Conservation (phyloP, 768 basidiomycete species). For the Hericium alpestre region DNA sequence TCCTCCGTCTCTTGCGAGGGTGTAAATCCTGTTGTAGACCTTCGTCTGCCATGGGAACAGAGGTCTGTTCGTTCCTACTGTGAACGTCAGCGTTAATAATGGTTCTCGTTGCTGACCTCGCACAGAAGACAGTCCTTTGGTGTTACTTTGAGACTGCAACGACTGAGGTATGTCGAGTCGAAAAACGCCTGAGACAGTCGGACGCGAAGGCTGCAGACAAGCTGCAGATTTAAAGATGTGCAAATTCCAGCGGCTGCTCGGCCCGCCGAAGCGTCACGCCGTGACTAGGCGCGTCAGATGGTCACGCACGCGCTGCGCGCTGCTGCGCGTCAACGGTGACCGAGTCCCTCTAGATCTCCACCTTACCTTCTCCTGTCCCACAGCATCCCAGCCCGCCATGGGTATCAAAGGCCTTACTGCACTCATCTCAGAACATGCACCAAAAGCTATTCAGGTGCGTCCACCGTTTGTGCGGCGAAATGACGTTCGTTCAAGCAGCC, state of each 20-base stretch:
- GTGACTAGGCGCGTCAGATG: neutral
- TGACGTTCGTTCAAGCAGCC: neutral
- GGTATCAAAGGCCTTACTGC: slow-evolving; percentile 95
- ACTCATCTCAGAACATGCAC: slow-evolving; percentile 83
- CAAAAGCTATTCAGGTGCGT: slow-evolving; percentile 54
- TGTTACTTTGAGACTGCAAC: too few species aligned
- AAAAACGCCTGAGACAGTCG: too few species aligned
- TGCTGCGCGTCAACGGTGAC: neutral
- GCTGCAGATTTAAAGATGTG: too few species aligned
- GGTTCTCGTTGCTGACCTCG: too few species aligned
- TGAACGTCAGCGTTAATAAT: too few species aligned
- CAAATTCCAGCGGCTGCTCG: neutral
- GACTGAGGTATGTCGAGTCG: too few species aligned
- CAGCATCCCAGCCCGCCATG: slow-evolving; percentile 30
- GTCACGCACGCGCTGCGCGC: neutral
- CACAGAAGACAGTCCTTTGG: too few species aligned
- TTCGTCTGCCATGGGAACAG: neutral
- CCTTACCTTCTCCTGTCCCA: neutral
- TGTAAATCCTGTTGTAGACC: neutral
- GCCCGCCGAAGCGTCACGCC: neutral
- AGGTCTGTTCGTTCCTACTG: too few species aligned
- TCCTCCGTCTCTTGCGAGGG: neutral
- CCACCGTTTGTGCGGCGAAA: neutral
- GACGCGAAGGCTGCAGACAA: too few species aligned
- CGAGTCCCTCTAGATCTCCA: neutral